Conservation (phyloP, 2,329 filamentous ascomycete species). For the Hypoxylon sp. region DNA sequence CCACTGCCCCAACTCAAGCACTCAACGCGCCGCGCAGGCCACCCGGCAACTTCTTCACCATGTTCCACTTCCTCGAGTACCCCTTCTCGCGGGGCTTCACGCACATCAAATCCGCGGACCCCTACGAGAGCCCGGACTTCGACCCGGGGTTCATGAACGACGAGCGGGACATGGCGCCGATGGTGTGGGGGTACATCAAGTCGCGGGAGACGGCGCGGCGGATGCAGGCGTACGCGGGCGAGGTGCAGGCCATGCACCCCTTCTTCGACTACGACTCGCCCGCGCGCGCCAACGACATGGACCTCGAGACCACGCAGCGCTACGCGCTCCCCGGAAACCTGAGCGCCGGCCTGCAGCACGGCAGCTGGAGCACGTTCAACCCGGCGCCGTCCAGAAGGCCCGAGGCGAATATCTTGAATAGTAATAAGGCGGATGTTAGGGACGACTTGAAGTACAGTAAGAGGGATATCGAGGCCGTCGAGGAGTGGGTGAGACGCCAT, state of each 20-base stretch:
- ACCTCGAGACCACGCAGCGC: slow-evolving; percentile 78
- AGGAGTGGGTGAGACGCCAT: slow-evolving; percentile 78
- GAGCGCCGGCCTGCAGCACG: slow-evolving; percentile 78
- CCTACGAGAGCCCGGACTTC: slow-evolving; percentile 81
- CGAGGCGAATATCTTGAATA: slow-evolving; percentile 65
- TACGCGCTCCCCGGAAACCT: slow-evolving; percentile 81
- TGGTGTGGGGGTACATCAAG: slow-evolving; percentile 88
- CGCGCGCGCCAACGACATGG: slow-evolving; percentile 77
- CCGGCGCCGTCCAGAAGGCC: slow-evolving; percentile 64
- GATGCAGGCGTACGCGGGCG: slow-evolving; percentile 82
- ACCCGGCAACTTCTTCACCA: slow-evolving; percentile 82
- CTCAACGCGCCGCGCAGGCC: slow-evolving; percentile 67
- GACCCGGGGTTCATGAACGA: slow-evolving; percentile 89
- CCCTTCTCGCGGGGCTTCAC: slow-evolving; percentile 79
- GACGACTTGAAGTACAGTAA: slow-evolving; percentile 75
- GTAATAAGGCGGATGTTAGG: slow-evolving; percentile 69
- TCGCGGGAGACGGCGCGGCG: slow-evolving; percentile 82
- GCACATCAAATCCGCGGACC: slow-evolving; percentile 77
- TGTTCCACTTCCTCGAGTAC: slow-evolving; percentile 86
- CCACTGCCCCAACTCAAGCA: background rate
- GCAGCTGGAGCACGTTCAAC: slow-evolving; percentile 74
- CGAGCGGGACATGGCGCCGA: slow-evolving; percentile 84
- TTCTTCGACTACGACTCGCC: slow-evolving; percentile 78
- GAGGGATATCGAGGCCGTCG: slow-evolving; percentile 72
- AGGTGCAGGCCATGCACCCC: slow-evolving; percentile 76